Evolutionary conservation across 2,329 filamentous ascomycete genomes (phyloP).

Genomic region (Coniosporium tulheliwenetii): DNA sequence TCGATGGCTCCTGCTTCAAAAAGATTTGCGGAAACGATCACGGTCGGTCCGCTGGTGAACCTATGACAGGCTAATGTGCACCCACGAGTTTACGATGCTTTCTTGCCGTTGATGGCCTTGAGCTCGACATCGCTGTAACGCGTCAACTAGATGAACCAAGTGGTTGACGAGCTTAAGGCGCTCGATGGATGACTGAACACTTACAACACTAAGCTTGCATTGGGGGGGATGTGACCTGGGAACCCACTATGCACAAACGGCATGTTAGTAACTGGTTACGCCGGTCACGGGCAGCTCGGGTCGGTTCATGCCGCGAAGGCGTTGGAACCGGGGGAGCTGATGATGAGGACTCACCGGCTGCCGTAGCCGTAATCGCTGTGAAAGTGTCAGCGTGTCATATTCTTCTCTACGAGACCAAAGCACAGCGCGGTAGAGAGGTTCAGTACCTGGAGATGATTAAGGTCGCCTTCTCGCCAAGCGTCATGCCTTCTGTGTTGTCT

Average conservation of each 20-base stretch:
- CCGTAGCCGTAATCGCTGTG: conserved; percentile 51
- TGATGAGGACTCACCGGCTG: conserved; percentile 30
- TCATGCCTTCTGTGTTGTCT: conserved; percentile 45
- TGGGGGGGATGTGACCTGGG: conserved; percentile 58
- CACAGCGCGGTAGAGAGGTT: conserved; percentile 2
- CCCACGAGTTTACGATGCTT: no score
- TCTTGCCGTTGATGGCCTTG: conserved; percentile 38
- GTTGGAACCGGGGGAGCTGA: conserved; percentile 1
- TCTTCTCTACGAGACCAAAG: background rate
- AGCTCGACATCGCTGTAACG: conserved; percentile 49
- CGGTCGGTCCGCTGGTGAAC: no score
- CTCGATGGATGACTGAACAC: conserved; percentile 22
- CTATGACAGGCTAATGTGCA: no score
- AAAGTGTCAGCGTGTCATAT: conserved; percentile 4
- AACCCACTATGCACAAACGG: conserved; percentile 45
- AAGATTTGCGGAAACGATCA: no score
- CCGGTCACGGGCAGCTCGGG: background rate
- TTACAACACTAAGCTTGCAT: conserved; percentile 71
- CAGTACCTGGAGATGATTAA: conserved; percentile 65
- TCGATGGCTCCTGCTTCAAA: no score
- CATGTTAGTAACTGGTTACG: conserved; percentile 8
- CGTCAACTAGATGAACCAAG: background rate
- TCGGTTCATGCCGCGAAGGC: conserved; percentile 1
- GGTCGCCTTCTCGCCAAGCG: conserved; percentile 75
- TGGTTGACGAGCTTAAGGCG: background rate